phyloP scores from a whole-genome alignment of 306 rosid species.

The Cercis canadensis region DNA sequence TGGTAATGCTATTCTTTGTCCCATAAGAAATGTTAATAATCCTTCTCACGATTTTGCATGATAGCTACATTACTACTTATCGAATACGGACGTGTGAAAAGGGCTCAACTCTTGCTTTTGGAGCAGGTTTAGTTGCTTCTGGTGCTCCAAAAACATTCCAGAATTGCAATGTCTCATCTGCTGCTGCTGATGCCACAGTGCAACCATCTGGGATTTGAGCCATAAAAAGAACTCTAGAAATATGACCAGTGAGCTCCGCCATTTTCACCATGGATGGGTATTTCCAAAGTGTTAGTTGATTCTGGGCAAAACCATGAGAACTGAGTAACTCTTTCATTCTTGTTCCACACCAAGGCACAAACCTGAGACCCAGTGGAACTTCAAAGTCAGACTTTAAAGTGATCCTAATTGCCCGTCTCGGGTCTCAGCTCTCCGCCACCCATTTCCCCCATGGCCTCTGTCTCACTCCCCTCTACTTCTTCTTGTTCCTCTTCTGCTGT shows the following conservation, averaged over 20 bases:
- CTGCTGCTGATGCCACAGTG: slow-evolving; percentile 65
- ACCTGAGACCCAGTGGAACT: slow-evolving; percentile 91
- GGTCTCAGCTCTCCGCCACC: slow-evolving; percentile 95
- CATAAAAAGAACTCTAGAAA: slow-evolving; percentile 88
- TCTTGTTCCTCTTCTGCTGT: slow-evolving; percentile 59
- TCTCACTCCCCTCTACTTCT: slow-evolving; percentile 87
- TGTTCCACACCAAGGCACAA: slow-evolving; percentile 82
- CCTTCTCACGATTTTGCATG: too few relatives aligned
- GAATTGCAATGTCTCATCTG: slow-evolving; percentile 51
- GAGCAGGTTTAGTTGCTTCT: slow-evolving; percentile 49
- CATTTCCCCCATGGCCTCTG: slow-evolving; percentile 98
- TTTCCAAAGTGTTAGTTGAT: slow-evolving; percentile 86
- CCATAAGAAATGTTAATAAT: too few relatives aligned
- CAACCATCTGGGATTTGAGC: slow-evolving; percentile 61
- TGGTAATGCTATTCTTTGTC: too few relatives aligned
- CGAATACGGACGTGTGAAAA: slow-evolving; percentile 54
- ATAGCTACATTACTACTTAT: too few relatives aligned
- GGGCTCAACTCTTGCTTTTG: slow-evolving; percentile 50
- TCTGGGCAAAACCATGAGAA: slow-evolving; percentile 80
- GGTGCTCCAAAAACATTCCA: slow-evolving; percentile 71
- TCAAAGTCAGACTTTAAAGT: too few relatives aligned
- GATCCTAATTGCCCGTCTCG: too few relatives aligned
- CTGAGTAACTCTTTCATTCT: slow-evolving; percentile 93
- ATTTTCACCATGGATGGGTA: slow-evolving; percentile 92
- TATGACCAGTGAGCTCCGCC: slow-evolving; percentile 87